These are phyloP conservation scores for Boletus rufocinnamomeus DNA, from an alignment of 768 basidiomycete genomes.

Conservation along the genomic window DNA sequence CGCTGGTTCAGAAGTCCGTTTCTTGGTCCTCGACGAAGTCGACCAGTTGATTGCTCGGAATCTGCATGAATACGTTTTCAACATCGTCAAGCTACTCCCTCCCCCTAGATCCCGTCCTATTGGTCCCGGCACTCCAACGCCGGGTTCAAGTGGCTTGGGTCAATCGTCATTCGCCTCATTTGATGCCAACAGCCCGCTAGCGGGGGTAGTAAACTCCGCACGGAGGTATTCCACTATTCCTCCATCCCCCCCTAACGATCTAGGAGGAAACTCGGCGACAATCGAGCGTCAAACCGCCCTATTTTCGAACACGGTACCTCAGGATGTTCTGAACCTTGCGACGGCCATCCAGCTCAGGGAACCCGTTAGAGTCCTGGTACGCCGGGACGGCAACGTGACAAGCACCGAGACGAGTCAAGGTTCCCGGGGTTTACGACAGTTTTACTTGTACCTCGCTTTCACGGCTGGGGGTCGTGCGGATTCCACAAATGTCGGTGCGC, in stretches of 20 bases:
- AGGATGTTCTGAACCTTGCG: conserved; percentile 95
- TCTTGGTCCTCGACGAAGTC: conserved; percentile 95
- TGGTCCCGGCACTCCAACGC: conserved; percentile 38
- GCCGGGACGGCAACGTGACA: conserved; percentile 82
- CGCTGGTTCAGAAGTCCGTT: conserved; percentile 80
- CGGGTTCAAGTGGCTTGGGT: conserved; percentile 34
- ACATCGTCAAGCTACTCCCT: conserved; percentile 91
- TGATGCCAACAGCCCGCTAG: conserved; percentile 42
- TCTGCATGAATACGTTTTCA: conserved; percentile 92
- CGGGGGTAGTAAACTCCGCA: conserved; percentile 40
- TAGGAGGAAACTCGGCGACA: conserved; percentile 31
- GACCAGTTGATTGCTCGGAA: conserved; percentile 98
- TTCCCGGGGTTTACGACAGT: conserved; percentile 87
- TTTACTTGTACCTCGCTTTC: conserved; percentile 94
- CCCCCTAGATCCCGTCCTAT: conserved; percentile 70
- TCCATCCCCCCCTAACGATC: conserved; percentile 46
- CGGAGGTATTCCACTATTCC: conserved; percentile 64
- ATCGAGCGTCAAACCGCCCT: conserved; percentile 88
- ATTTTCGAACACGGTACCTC: conserved; percentile 98
- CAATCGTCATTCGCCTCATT: conserved; percentile 49
- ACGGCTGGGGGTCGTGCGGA: conserved; percentile 81
- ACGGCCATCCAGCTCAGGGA: conserved; percentile 92
- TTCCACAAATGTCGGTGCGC: conserved; percentile 40
- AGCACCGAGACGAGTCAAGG: conserved; percentile 69
- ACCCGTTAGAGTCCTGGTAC: conserved; percentile 96